Evolutionary conservation across 1,284 basidiomycete species (phyloP).

Genomic region (Sanghuangporus baumii): DNA sequence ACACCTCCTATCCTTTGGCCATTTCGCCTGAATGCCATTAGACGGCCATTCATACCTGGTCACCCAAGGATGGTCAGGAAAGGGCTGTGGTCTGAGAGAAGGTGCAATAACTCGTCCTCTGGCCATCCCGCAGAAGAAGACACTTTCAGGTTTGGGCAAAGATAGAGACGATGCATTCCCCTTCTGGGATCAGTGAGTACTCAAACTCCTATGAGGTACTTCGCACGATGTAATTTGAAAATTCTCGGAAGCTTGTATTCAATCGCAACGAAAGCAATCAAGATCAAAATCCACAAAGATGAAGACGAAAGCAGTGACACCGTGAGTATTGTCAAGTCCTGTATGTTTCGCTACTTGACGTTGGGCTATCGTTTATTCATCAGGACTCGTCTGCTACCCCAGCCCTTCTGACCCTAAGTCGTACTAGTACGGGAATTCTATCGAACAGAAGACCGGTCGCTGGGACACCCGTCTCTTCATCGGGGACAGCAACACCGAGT

Average conservation of each 20-base stretch:
- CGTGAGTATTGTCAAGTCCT: conserved; percentile 1
- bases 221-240: conserved; percentile 1
- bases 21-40: conserved; percentile 48
- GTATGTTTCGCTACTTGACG: neutral
- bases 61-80: conserved; percentile 83
- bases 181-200: conserved; percentile 91
- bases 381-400: conserved; percentile 23
- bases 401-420: conserved; percentile 34
- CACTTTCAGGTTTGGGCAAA: conserved; percentile 77
- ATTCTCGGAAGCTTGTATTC: conserved; percentile 61
- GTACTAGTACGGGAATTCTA: conserved; percentile 72
- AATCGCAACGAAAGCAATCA: conserved; percentile 72
- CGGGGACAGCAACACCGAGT: conserved; percentile 37
- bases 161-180: conserved; percentile 90
- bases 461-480: conserved; percentile 42
- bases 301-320: conserved; percentile 38
- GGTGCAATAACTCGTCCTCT: conserved; percentile 70
- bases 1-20: neutral
- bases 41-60: conserved; percentile 76
- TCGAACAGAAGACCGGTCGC: conserved; percentile 60
- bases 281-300: conserved; percentile 55
- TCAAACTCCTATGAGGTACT: conserved; percentile 1
- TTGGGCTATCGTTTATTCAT: conserved; percentile 15
- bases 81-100: conserved; percentile 67
- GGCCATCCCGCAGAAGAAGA: conserved; percentile 79